Conservation (phyloP, 345 rosid genomes). For the Hibiscus tridactylites region DNA sequence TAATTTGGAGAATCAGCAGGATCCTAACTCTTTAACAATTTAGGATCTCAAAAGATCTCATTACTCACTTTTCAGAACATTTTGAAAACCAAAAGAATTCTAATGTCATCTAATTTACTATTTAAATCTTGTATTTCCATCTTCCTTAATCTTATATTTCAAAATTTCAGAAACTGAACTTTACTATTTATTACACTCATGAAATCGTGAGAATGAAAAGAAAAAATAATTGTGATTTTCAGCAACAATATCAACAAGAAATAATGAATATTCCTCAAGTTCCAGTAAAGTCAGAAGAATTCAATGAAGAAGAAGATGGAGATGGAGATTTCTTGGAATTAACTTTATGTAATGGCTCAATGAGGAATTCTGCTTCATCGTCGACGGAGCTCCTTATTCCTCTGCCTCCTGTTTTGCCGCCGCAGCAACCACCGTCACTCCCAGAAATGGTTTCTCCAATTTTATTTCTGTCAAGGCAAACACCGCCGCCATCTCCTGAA, state of each 20-base stretch:
- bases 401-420: too few species aligned
- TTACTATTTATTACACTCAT: too few species aligned
- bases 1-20: too few species aligned
- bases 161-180: neutral
- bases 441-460: neutral
- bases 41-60: neutral
- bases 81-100: neutral
- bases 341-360: neutral
- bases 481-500: too few species aligned
- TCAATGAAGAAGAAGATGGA: neutral
- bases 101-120: neutral
- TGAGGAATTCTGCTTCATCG: neutral
- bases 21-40: too few species aligned
- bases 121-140: neutral
- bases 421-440: too few species aligned
- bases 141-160: too few species aligned
- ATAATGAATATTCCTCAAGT: too few species aligned
- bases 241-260: neutral
- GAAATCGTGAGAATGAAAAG: neutral
- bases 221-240: neutral
- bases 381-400: too few species aligned
- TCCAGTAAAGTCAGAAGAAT: too few species aligned
- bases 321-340: neutral
- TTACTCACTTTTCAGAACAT: neutral
- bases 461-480: neutral